Conservation (phyloP, 2,329 filamentous ascomycete species). For the Xylaria hypoxylon region DNA sequence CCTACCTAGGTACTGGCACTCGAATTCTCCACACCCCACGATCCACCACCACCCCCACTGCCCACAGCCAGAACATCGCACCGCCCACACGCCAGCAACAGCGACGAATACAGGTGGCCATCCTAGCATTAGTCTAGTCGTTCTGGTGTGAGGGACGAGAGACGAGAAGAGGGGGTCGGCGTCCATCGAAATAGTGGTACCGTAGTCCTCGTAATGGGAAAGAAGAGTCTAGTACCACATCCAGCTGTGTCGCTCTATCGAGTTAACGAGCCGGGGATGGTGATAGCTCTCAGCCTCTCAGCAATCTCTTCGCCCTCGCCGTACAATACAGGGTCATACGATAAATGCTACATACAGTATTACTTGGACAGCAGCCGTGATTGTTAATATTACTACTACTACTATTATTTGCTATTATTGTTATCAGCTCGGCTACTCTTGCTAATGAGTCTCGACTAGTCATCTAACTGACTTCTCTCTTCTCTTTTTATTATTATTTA, state of each 20-base stretch:
- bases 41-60: constrained; percentile 23
- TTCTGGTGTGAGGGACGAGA: not conserved
- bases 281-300: constrained; percentile 22
- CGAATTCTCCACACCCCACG: constrained; percentile 13
- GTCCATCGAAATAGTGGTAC: constrained; percentile 27
- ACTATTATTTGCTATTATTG: constrained; percentile 1
- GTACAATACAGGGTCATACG: constrained; percentile 7
- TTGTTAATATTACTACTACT: constrained; percentile 8
- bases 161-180: constrained; percentile 26
- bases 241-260: constrained; percentile 27
- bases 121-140: constrained; percentile 21
- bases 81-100: constrained; percentile 13
- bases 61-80: constrained; percentile 8
- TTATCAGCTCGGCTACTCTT: constrained; percentile 3
- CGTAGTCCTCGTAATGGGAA: constrained; percentile 22
- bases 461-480: not conserved
- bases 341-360: not conserved
- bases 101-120: not conserved
- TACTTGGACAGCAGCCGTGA: not conserved
- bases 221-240: constrained; percentile 14
- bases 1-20: not conserved
- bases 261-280: constrained; percentile 11
- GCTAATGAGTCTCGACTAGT: not conserved
- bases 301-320: constrained; percentile 16
- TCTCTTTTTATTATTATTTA: not conserved